A percentile compares a stretch with the other conserved stretches of the same genome.
These are phyloP conservation scores for Cavenderia fasciculata DNA, from an alignment of 78 protist species.

Conservation along the genomic window DNA sequence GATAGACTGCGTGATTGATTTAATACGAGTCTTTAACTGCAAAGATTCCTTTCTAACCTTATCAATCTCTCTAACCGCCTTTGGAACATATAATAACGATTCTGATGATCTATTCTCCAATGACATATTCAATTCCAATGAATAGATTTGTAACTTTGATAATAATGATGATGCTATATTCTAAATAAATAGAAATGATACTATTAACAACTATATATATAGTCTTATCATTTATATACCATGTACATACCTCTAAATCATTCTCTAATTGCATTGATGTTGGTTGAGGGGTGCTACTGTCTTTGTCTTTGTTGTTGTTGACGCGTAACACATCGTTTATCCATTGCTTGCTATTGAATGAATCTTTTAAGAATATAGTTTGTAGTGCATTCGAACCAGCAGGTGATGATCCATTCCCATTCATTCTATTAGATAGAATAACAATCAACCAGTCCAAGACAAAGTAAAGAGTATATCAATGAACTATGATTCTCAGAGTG, in stretches of 20 bases:
- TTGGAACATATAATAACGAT: conserved; percentile 58
- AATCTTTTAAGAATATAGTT: conserved; percentile 6
- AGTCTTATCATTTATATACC: background rate
- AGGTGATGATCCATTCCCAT: too few relatives aligned
- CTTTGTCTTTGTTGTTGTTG: background rate
- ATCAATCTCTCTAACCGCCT: conserved; percentile 62
- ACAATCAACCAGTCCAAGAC: too few relatives aligned
- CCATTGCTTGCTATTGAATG: conserved; percentile 52
- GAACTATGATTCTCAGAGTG: too few relatives aligned
- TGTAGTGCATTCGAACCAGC: too few relatives aligned
- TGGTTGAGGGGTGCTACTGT: background rate
- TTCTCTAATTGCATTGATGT: conserved; percentile 30
- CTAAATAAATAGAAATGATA: background rate
- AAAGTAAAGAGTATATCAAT: too few relatives aligned
- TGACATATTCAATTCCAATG: conserved; percentile 45
- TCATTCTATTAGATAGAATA: too few relatives aligned
- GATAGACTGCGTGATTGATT: background rate
- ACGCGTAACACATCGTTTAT: conserved; percentile 15
- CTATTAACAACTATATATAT: background rate
- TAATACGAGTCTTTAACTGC: conserved; percentile 6
- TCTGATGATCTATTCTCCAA: conserved; percentile 31
- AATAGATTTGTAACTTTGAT: conserved; percentile 54
- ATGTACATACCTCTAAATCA: background rate
- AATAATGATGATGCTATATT: conserved; percentile 13
- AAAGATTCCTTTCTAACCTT: conserved; percentile 44